Percentiles rank a stretch among this genome's conserved stretches.
Evolutionary conservation across 2,329 filamentous ascomycete species (phyloP).

Genomic region (Aspergillus pseudoviridinutans): DNA sequence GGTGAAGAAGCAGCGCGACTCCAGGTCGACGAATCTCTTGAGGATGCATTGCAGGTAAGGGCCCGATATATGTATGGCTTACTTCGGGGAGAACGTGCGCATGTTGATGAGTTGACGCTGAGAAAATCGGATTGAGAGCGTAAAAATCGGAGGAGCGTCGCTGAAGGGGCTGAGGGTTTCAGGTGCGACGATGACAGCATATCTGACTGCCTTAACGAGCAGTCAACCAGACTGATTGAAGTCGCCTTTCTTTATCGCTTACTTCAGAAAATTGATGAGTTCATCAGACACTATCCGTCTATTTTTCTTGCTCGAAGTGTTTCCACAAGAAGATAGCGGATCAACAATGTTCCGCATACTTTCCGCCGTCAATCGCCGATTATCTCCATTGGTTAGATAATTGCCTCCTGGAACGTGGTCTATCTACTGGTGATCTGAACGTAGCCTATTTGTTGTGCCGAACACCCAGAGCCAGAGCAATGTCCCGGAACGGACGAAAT

Average conservation of each 20-base stretch:
- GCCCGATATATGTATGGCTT: constrained; percentile 9
- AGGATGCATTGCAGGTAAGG: constrained; percentile 12
- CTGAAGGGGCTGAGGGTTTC: constrained; percentile 47
- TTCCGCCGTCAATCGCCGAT: neutral
- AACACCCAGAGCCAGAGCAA: too few relatives aligned
- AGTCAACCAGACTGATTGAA: constrained; percentile 5
- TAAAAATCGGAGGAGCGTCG: constrained; percentile 65
- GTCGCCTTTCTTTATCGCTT: neutral
- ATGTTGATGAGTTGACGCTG: constrained; percentile 35
- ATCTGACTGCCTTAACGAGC: constrained; percentile 19
- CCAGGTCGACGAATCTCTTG: constrained; percentile 21
- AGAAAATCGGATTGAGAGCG: constrained; percentile 65
- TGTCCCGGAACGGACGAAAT: too few relatives aligned
- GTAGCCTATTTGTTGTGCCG: too few relatives aligned
- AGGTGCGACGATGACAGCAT: constrained; percentile 36
- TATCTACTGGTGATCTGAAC: too few relatives aligned
- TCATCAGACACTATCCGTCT: neutral
- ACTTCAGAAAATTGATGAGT: neutral
- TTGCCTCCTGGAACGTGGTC: neutral
- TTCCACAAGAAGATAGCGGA: neutral
- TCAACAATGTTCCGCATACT: neutral
- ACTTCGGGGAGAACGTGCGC: constrained; percentile 14
- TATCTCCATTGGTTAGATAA: neutral
- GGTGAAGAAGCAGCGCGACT: constrained; percentile 13
- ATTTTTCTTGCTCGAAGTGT: constrained; percentile 2